These are phyloP conservation scores for Arachis stenosperma DNA, from an alignment of 306 rosid genomes.

Conservation along the genomic window DNA sequence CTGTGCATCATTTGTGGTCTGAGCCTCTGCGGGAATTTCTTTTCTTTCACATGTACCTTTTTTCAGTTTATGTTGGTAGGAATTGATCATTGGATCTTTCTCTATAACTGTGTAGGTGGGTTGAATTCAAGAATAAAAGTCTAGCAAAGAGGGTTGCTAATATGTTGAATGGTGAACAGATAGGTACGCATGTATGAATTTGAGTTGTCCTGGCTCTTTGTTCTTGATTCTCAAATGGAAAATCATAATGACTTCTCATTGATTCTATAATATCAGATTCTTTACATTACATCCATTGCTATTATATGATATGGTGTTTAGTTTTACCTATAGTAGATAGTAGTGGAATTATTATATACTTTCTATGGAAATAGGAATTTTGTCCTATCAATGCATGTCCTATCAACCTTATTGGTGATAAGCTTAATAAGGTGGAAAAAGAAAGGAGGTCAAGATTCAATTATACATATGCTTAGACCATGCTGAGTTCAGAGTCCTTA, in stretches of 20 bases:
- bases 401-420: background rate
- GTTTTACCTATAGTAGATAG: conserved; percentile 1
- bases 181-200: conserved; percentile 63
- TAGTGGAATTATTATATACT: background rate
- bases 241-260: background rate
- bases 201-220: background rate
- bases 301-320: background rate
- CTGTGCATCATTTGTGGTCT: background rate
- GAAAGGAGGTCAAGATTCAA: background rate
- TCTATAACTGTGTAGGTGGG: conserved; percentile 69
- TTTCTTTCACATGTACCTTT: background rate
- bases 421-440: background rate
- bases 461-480: background rate
- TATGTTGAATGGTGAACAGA: conserved; percentile 85
- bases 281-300: background rate
- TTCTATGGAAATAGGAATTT: background rate
- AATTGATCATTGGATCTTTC: conserved; percentile 7
- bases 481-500: background rate
- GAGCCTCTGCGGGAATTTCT: background rate
- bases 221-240: background rate
- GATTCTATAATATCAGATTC: background rate
- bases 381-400: background rate
- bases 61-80: background rate
- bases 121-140: conserved; percentile 72
- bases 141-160: conserved; percentile 84